Conservation (phyloP, 2,329 filamentous ascomycete species). For the Fusarium neocosmosporiellum region DNA sequence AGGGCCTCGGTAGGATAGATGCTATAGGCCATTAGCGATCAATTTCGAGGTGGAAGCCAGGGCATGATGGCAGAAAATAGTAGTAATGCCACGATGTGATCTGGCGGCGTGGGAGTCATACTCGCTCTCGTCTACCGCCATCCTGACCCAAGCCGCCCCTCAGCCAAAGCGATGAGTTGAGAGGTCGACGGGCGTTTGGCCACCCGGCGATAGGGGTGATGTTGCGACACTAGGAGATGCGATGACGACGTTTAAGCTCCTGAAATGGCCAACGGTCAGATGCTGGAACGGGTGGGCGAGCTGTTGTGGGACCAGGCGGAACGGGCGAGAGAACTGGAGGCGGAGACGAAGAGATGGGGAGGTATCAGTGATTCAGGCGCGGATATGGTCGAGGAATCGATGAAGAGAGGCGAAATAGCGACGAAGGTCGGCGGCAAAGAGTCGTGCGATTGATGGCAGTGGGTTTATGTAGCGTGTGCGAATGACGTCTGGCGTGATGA, state of each 20-base stretch:
- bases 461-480: constrained; percentile 31
- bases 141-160: constrained; percentile 44
- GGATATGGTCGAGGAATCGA: background rate
- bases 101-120: constrained; percentile 47
- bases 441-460: constrained; percentile 24
- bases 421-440: constrained; percentile 9
- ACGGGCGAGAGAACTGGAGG: background rate
- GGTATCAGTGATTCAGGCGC: background rate
- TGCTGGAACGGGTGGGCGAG: constrained; percentile 12
- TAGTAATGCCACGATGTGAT: background rate
- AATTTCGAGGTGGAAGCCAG: background rate
- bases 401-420: background rate
- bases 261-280: constrained; percentile 6
- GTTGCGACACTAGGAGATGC: constrained; percentile 13
- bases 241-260: constrained; percentile 14
- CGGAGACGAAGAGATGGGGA: background rate
- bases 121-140: constrained; percentile 68
- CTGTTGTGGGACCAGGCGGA: background rate
- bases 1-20: constrained; percentile 74
- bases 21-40: constrained; percentile 53
- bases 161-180: constrained; percentile 29
- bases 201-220: constrained; percentile 13
- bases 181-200: constrained; percentile 13
- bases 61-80: constrained; percentile 26
- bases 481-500: constrained; percentile 45